Evolutionary conservation across 2,329 filamentous ascomycete species (phyloP).

Genomic region (Dactylellina haptotyla): DNA sequence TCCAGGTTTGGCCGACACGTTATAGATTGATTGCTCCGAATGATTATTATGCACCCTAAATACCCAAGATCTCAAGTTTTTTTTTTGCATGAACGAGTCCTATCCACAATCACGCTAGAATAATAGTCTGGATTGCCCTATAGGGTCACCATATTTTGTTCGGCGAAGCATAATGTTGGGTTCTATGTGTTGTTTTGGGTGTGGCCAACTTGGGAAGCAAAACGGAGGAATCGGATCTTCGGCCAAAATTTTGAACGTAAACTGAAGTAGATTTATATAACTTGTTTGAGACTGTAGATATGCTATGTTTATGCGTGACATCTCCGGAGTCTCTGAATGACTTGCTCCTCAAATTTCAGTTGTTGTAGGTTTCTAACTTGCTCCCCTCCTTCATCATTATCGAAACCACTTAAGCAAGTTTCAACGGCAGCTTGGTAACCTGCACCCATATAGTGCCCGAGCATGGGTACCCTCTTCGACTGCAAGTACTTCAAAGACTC

Average conservation of each 20-base stretch:
- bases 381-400: background rate
- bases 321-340: slow-evolving; percentile 22
- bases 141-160: background rate
- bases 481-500: slow-evolving; percentile 11
- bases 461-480: slow-evolving; percentile 1
- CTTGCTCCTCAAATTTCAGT: slow-evolving; percentile 29
- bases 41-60: too few species aligned
- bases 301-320: slow-evolving; percentile 16
- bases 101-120: too few species aligned
- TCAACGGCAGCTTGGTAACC: slow-evolving; percentile 32
- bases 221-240: too few species aligned
- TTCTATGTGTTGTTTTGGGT: background rate
- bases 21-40: too few species aligned
- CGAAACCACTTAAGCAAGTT: slow-evolving; percentile 22
- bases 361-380: background rate
- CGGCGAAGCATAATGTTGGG: background rate
- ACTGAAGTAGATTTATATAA: too few species aligned
- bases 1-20: too few species aligned
- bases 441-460: slow-evolving; percentile 21
- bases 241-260: too few species aligned
- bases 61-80: too few species aligned
- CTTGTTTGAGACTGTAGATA: too few species aligned
- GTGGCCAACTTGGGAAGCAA: background rate
- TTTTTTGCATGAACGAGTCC: too few species aligned
- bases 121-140: background rate